These are phyloP conservation scores for Sergeia podlipaevii DNA, from an alignment of 208 protist genomes.

Conservation along the genomic window DNA sequence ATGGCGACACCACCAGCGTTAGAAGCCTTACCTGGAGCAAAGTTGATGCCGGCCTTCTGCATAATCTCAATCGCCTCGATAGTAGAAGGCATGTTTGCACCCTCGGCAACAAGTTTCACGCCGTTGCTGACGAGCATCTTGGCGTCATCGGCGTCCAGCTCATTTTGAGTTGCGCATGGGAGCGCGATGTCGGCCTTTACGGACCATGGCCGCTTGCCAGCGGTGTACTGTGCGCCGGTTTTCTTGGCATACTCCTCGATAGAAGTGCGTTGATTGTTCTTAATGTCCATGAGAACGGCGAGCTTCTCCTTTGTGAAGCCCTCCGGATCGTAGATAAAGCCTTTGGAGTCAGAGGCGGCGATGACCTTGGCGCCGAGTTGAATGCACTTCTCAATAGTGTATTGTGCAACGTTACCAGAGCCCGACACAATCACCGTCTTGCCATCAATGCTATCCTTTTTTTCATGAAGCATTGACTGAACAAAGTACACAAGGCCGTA, in stretches of 20 bases:
- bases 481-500: constrained; percentile 93
- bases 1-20: constrained; percentile 94
- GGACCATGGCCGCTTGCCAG: constrained; percentile 60
- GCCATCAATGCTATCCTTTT: constrained; percentile 50
- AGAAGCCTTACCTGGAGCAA: constrained; percentile 90
- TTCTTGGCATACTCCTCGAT: constrained; percentile 66
- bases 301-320: constrained; percentile 83
- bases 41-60: constrained; percentile 53
- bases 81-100: constrained; percentile 92
- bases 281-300: constrained; percentile 59
- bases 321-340: constrained; percentile 71
- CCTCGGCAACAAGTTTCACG: constrained; percentile 79
- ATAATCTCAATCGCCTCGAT: constrained; percentile 78
- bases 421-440: constrained; percentile 85
- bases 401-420: constrained; percentile 92
- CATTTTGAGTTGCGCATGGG: constrained; percentile 94
- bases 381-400: constrained; percentile 76
- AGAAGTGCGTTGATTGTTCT: constrained; percentile 49
- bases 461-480: constrained; percentile 64
- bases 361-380: constrained; percentile 83
- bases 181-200: constrained; percentile 74
- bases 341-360: constrained; percentile 79
- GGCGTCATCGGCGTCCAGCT: constrained; percentile 83
- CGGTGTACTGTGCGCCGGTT: constrained; percentile 56
- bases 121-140: constrained; percentile 71